These are phyloP conservation scores for Taxillus chinensis DNA, from an alignment of 164 flowering plant genomes.

Conservation along the genomic window DNA sequence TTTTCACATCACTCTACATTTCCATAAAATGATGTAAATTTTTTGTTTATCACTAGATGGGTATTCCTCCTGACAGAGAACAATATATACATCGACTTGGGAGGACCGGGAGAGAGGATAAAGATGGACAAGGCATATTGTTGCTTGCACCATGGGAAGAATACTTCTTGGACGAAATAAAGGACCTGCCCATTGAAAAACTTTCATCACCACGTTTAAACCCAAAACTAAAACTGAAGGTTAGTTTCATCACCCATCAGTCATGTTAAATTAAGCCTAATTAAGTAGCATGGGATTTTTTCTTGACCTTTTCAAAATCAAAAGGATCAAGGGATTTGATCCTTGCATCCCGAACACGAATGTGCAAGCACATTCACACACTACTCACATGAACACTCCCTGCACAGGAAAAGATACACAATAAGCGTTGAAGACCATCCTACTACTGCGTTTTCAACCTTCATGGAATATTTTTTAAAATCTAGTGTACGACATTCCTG, in stretches of 20 bases:
- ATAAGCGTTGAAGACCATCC: no score
- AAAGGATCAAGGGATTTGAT: no score
- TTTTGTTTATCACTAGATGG: conserved; percentile 39
- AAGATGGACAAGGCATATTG: conserved; percentile 81
- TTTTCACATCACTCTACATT: background rate
- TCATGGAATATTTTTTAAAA: no score
- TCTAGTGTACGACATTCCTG: no score
- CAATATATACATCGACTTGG: conserved; percentile 94
- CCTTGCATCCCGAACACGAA: no score
- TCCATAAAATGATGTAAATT: background rate
- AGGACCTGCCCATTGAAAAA: conserved; percentile 68
- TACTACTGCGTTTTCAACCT: no score
- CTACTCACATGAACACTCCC: no score
- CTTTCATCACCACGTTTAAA: conserved; percentile 40
- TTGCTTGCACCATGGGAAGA: conserved; percentile 98
- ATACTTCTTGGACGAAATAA: conserved; percentile 67
- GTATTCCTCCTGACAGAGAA: conserved; percentile 71
- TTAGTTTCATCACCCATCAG: conserved; percentile 13
- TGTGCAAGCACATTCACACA: no score
- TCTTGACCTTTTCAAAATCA: no score
- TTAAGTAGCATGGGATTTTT: no score
- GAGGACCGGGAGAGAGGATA: conserved; percentile 89
- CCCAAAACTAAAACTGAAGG: conserved; percentile 50
- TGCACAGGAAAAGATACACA: no score
- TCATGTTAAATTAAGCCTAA: background rate